These are phyloP conservation scores for Fusarium abutilonis DNA, from an alignment of 2,329 filamentous ascomycete species.

Conservation along the genomic window DNA sequence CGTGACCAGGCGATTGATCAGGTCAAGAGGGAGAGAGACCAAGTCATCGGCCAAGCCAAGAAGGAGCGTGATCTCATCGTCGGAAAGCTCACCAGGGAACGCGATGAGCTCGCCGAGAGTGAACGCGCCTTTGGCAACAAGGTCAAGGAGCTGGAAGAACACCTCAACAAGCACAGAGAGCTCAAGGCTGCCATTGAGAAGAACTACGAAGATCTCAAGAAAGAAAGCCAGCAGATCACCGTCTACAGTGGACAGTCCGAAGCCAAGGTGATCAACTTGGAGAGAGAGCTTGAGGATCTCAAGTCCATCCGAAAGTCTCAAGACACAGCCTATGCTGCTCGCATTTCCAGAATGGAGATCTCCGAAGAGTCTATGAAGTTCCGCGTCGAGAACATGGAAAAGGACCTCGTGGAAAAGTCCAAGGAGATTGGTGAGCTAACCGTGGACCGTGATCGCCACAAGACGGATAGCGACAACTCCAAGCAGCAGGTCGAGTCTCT, in stretches of 20 bases:
- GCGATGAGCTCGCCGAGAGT: slow-evolving; percentile 38
- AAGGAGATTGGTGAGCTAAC: slow-evolving; percentile 41
- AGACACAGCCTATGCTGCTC: slow-evolving; percentile 42
- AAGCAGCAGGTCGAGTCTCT: slow-evolving; percentile 37
- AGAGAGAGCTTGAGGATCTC: slow-evolving; percentile 42
- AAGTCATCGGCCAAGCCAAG: slow-evolving; percentile 32
- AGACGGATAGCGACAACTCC: slow-evolving; percentile 30
- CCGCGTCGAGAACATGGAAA: slow-evolving; percentile 39
- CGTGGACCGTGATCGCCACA: slow-evolving; percentile 39
- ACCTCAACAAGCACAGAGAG: slow-evolving; percentile 40
- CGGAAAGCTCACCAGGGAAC: slow-evolving; percentile 38
- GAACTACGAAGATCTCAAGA: slow-evolving; percentile 44
- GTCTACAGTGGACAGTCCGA: slow-evolving; percentile 32
- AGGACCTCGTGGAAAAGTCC: slow-evolving; percentile 39
- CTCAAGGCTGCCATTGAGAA: slow-evolving; percentile 41
- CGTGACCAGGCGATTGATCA: slow-evolving; percentile 35
- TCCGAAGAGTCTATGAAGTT: slow-evolving; percentile 44
- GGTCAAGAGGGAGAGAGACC: slow-evolving; percentile 37
- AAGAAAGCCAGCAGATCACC: slow-evolving; percentile 28
- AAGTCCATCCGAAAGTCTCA: slow-evolving; percentile 42
- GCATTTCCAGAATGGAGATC: slow-evolving; percentile 43
- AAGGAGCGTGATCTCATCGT: slow-evolving; percentile 37
- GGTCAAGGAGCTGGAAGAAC: slow-evolving; percentile 44
- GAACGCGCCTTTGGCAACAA: slow-evolving; percentile 37
- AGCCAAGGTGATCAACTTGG: slow-evolving; percentile 43